A percentile compares a stretch with the other conserved stretches of the same genome.
These are phyloP conservation scores for Kitagawia praeruptora DNA, from an alignment of 129 eudicot genomes.

Conservation along the genomic window DNA sequence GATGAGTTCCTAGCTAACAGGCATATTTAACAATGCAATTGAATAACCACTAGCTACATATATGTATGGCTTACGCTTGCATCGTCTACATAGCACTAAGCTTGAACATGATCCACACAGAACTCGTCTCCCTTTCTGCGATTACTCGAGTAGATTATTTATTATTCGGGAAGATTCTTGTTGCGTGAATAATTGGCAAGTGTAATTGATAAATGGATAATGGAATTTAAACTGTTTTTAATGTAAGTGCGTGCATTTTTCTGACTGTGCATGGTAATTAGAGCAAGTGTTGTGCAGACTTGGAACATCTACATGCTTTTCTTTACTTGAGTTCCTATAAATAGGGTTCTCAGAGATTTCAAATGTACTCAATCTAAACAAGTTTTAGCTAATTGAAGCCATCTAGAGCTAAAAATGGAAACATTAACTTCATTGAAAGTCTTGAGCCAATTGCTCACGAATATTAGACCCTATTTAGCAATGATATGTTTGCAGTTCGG, in stretches of 20 bases:
- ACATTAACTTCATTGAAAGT: neutral
- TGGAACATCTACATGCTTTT: neutral
- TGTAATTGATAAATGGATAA: conserved; percentile 3
- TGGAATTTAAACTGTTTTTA: neutral
- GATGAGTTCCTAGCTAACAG: neutral
- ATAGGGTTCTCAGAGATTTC: neutral
- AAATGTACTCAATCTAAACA: neutral
- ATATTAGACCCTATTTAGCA: conserved; percentile 23
- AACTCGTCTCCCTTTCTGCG: neutral
- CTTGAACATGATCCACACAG: neutral
- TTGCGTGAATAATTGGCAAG: neutral
- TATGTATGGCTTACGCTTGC: neutral
- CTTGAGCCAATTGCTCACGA: neutral
- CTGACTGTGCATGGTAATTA: neutral
- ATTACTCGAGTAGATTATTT: neutral
- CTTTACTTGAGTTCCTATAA: conserved; percentile 11
- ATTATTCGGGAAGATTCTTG: neutral
- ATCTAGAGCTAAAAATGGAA: conserved; percentile 5
- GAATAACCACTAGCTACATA: neutral
- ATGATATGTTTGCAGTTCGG: conserved; percentile 28
- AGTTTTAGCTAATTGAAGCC: neutral
- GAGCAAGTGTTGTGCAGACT: neutral
- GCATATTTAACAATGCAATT: neutral
- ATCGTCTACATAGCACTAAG: neutral
- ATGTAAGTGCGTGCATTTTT: neutral